A percentile compares a stretch with the other conserved stretches of the same genome.
Evolutionary conservation across 1,139 yeast species (phyloP).

Genomic region (Candida tunisiensis): DNA sequence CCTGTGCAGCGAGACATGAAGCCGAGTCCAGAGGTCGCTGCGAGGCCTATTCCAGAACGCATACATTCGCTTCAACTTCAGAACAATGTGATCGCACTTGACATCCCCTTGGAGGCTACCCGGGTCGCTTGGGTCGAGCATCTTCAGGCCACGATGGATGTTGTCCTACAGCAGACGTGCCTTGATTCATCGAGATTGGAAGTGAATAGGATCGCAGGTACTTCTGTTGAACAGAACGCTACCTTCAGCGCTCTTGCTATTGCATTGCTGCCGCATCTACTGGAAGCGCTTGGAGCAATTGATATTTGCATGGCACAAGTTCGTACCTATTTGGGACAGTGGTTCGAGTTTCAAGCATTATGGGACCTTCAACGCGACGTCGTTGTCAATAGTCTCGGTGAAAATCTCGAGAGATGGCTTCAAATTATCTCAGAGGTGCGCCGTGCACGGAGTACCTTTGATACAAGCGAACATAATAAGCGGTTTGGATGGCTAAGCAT

Average conservation of each 20-base stretch:
- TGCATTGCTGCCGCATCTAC: constrained; percentile 1
- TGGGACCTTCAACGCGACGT: constrained; percentile 36
- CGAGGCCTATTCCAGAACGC: too few relatives aligned
- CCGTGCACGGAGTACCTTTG: constrained; percentile 32
- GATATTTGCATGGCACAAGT: constrained; percentile 16
- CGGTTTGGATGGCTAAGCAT: constrained; percentile 24
- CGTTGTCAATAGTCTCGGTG: constrained; percentile 18
- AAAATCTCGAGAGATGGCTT: constrained; percentile 31
- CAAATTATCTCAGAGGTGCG: constrained; percentile 28
- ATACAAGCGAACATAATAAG: constrained; percentile 26
- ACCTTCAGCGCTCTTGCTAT: neutral
- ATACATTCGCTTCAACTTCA: constrained; percentile 27
- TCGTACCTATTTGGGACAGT: constrained; percentile 24
- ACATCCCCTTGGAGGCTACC: constrained; percentile 25
- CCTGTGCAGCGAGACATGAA: too few relatives aligned
- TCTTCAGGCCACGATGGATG: constrained; percentile 15
- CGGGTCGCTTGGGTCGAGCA: constrained; percentile 15
- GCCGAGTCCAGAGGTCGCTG: too few relatives aligned
- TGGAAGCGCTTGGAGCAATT: constrained; percentile 8
- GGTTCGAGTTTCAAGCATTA: constrained; percentile 41
- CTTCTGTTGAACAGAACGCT: neutral
- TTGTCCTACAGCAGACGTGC: constrained; percentile 11
- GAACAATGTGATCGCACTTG: constrained; percentile 27
- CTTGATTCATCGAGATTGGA: constrained; percentile 19
- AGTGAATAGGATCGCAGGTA: constrained; percentile 4